Percentiles rank a stretch among this genome's conserved stretches.
Evolutionary conservation across 805 yeast genomes (phyloP).

Genomic region (Jamesozyma gamospora): DNA sequence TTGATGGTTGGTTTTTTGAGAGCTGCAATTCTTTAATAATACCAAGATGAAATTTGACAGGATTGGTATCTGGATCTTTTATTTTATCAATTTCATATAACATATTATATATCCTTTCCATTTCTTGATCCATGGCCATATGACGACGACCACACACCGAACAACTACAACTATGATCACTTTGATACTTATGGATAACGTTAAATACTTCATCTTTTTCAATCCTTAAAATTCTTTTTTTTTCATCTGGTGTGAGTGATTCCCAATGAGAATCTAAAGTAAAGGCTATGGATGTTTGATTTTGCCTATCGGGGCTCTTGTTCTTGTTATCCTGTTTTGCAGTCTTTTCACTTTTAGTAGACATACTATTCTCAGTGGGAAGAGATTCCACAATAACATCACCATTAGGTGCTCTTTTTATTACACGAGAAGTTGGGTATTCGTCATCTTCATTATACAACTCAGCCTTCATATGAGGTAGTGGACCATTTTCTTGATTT

Average conservation of each 20-base stretch:
- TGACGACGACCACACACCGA: constrained; percentile 69
- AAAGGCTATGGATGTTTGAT: constrained; percentile 15
- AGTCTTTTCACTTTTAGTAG: constrained; percentile 1
- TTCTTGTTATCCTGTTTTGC: not conserved
- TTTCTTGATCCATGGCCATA: constrained; percentile 61
- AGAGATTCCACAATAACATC: constrained; percentile 58
- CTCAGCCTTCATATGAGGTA: constrained; percentile 31
- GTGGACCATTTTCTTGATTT: not conserved
- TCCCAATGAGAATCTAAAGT: constrained; percentile 47
- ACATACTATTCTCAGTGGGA: constrained; percentile 11
- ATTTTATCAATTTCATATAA: constrained; percentile 45
- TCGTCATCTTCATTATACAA: constrained; percentile 48
- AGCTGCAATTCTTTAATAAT: constrained; percentile 28
- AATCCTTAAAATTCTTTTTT: constrained; percentile 50
- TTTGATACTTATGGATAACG: constrained; percentile 51
- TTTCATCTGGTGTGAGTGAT: constrained; percentile 47
- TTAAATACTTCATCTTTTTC: constrained; percentile 62
- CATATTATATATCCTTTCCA: constrained; percentile 62
- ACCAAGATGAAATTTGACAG: constrained; percentile 26
- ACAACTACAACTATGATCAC: constrained; percentile 50
- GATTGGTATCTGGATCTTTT: constrained; percentile 25
- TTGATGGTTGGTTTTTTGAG: constrained; percentile 8
- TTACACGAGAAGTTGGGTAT: constrained; percentile 63
- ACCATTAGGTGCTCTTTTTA: constrained; percentile 64
- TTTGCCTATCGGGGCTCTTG: constrained; percentile 1